Percentiles rank a stretch among this genome's conserved stretches.
Evolutionary conservation across 73 alveolate genomes (phyloP).

Genomic region (Paramecium sonneborni): DNA sequence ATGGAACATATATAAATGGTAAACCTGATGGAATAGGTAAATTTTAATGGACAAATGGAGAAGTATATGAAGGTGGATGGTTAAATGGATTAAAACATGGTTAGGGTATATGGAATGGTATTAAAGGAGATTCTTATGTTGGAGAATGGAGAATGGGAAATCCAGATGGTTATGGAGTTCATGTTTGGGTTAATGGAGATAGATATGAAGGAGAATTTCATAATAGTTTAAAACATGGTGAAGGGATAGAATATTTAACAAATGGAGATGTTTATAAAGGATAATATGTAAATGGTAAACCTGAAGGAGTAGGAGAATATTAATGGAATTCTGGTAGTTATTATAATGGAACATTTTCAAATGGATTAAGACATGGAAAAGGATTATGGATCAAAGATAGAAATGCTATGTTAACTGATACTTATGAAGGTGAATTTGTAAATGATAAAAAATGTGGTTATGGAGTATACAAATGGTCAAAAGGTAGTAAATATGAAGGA

Average conservation of each 20-base stretch:
- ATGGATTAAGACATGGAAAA: constrained; percentile 54
- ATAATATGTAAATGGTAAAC: constrained; percentile 64
- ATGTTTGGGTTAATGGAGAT: constrained; percentile 58
- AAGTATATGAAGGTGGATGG: constrained; percentile 76
- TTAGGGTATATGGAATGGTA: constrained; percentile 66
- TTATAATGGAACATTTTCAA: constrained; percentile 50
- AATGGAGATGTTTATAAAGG: constrained; percentile 76
- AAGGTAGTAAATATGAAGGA: constrained; percentile 74
- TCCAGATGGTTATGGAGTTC: constrained; percentile 81
- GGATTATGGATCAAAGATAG: constrained; percentile 40
- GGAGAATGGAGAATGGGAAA: constrained; percentile 79
- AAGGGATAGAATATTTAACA: constrained; percentile 58
- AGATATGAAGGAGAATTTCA: constrained; percentile 60
- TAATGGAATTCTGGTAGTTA: constrained; percentile 61
- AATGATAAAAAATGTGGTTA: constrained; percentile 69
- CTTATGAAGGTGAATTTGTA: constrained; percentile 72
- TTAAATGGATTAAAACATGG: constrained; percentile 72
- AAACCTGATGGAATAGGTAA: constrained; percentile 86
- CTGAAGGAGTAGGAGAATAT: constrained; percentile 82
- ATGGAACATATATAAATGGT: constrained; percentile 83
- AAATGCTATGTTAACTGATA: constrained; percentile 23
- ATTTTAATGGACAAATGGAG: constrained; percentile 80
- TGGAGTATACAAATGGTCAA: constrained; percentile 73
- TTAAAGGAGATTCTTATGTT: constrained; percentile 71
- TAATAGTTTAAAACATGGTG: constrained; percentile 63